Base-by-base conservation (phyloP, 1,139 yeast genomes). In the Debaryomyces sp. region DNA sequence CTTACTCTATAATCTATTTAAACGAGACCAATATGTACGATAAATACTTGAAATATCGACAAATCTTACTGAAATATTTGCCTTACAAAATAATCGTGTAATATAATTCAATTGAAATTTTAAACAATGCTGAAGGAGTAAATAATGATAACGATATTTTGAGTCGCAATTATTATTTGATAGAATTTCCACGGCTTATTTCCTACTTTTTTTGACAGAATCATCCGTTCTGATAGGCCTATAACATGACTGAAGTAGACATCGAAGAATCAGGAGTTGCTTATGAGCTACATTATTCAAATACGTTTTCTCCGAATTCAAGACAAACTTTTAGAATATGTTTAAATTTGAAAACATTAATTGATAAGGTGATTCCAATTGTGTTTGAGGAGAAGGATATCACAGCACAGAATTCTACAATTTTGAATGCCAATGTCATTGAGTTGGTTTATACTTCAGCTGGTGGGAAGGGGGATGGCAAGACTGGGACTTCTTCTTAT, bases 261-360 rank as follows among this genome's bases (percentile, higher is more conserved):
- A 18, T 46, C 2, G 48, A 45, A 27, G 35, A 41, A 23, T 7
- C 24, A 10, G 30, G 23, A 4, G 21, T 15, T 5, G 9, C 18
- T 13, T 18, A 17, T 37, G 33, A 29, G 8, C 3, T 10, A 29
- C 22, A 37, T 22, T 40, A 39, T 17, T 38, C 44, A 18, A 59
- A 56, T 39, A 52, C 50, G 21, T 60, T 50, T 49, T 67, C 75
- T 24, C 91, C 92, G 9, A 79, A 81, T 41, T 73, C 91, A 8
- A 75, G 94, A 55, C 96, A 89, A 63, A 76, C 84, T 1, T 73
- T 89, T 50, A 75, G 94, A 46, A 82, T 90, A 46, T 87, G 95
- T 36, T 68, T 87, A 51, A 87, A 89, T 57, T 74, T 90, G 62
- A 89, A 90, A 63, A 71, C 75, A 44, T 71, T 90, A 41, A 84